Base-by-base conservation (phyloP, 306 rosid species). In the Prunus dulcis region DNA sequence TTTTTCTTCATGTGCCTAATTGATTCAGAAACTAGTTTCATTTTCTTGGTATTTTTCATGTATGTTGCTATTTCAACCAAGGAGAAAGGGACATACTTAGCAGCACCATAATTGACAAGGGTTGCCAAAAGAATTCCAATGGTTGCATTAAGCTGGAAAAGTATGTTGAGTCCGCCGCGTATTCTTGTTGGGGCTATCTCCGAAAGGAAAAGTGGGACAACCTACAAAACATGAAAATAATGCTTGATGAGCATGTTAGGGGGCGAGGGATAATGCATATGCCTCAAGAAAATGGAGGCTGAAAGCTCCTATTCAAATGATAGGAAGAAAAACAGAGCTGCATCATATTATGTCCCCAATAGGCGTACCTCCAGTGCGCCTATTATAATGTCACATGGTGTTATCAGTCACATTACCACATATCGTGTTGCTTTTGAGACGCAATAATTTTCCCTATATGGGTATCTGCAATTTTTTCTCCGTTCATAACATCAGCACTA, bases 171-270 rank as follows among this genome's bases (percentile, higher is more conserved):
- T 9, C 91, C 93, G n/a, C 93, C 93, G 2, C 93, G 89, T 15
- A 89, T 84, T 73, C 88, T 87, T 4, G 93, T 89, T 12, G 93
- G 91, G 5, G 91, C 91, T 18, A 89, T 91, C 85, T 91, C 93
- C 3, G 93, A 91, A 50, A 91, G 80, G 67, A 91, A 88, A 30
- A 91, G 82, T 0, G 93, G 96, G 23, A 88, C 91, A 10, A 90
- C 91, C 87, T 88, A 47, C 57, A 23, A 12, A n/a, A 79, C 25
- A 67, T 66, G 17, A 22, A 20, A 32, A 13, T 9, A 9, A 12
- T 2, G 64, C 46, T 14, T 52, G 32, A 55, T 43, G 19, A 17
- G 19, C 30, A 65, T 41, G 67, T 49, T 43, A 9, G 52, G 51
- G 12, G 41, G 41, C 41, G 7, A 34, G 41, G 41, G 34, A 4